A percentile compares a stretch with the other conserved stretches of the same genome.
Conservation (phyloP, 768 basidiomycete species). For the Russula lepida region DNA sequence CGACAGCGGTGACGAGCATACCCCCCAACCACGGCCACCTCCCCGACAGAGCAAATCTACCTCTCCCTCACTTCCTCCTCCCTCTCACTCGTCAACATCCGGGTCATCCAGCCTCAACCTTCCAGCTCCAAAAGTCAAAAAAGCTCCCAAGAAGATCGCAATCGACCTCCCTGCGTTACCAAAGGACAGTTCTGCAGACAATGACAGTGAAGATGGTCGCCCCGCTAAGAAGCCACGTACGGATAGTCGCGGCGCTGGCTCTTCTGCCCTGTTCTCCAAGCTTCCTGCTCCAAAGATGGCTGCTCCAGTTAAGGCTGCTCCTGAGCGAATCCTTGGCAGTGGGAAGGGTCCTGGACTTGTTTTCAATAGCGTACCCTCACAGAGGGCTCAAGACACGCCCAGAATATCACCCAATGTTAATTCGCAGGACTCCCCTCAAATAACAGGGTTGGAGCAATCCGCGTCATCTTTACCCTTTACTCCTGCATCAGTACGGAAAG, state of each 20-base stretch:
- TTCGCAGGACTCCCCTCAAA: background rate
- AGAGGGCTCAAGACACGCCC: background rate
- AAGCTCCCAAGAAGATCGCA: conserved; percentile 49
- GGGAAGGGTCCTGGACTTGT: conserved; percentile 54
- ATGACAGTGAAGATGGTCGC: conserved; percentile 36
- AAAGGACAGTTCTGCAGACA: conserved; percentile 31
- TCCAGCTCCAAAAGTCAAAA: conserved; percentile 39
- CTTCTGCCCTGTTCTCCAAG: conserved; percentile 61
- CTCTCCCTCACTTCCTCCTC: conserved; percentile 31
- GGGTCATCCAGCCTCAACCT: conserved; percentile 26
- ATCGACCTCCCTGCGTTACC: conserved; percentile 48
- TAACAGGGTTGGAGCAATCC: conserved; percentile 9
- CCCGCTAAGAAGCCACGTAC: conserved; percentile 51
- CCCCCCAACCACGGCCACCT: conserved; percentile 21
- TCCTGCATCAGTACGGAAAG: conserved; percentile 52
- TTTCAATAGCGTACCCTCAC: conserved; percentile 35
- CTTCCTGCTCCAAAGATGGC: conserved; percentile 65
- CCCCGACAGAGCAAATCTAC: conserved; percentile 28
- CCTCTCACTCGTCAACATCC: conserved; percentile 22
- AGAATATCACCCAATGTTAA: background rate
- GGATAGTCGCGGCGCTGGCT: conserved; percentile 44
- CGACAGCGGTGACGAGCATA: conserved; percentile 43
- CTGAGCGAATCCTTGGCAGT: conserved; percentile 55
- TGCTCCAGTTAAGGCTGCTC: conserved; percentile 33
- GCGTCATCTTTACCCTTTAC: conserved; percentile 42